Conservation (phyloP, 768 basidiomycete species). For the Suillus brevipes region DNA sequence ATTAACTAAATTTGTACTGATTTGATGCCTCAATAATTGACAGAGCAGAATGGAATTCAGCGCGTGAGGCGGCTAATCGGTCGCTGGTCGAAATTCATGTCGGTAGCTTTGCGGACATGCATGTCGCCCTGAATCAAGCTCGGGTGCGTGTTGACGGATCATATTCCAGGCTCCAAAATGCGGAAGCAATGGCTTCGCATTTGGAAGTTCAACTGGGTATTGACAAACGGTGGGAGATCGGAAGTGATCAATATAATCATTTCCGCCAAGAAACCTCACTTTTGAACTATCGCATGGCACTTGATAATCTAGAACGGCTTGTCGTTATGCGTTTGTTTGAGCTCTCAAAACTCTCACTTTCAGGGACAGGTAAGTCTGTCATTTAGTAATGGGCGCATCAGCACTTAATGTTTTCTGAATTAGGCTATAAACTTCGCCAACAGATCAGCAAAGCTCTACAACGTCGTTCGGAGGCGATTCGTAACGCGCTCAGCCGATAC, state of each 20-base stretch:
- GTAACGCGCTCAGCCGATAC: constrained; percentile 22
- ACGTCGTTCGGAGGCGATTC: constrained; percentile 26
- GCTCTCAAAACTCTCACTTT: too few relatives aligned
- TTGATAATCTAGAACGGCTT: too few relatives aligned
- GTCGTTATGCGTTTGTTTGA: too few relatives aligned
- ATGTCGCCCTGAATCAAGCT: background rate
- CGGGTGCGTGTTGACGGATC: background rate
- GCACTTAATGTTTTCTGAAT: background rate
- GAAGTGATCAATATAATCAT: background rate
- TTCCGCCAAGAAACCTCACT: background rate
- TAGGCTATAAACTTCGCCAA: constrained; percentile 33
- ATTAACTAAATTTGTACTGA: background rate
- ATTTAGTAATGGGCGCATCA: background rate
- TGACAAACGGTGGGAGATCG: constrained; percentile 7
- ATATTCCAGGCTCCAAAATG: constrained; percentile 5
- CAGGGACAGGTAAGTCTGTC: background rate
- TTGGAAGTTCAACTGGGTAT: constrained; percentile 2
- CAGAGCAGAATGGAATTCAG: background rate
- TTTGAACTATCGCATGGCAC: background rate
- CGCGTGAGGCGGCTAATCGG: background rate
- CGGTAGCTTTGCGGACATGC: background rate
- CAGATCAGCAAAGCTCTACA: constrained; percentile 34
- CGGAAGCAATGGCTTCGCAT: background rate
- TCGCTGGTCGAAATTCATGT: background rate
- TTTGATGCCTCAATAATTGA: background rate